Evolutionary conservation across 2,329 filamentous ascomycete genomes (phyloP).

Genomic region (Diaporthe ampelina): DNA sequence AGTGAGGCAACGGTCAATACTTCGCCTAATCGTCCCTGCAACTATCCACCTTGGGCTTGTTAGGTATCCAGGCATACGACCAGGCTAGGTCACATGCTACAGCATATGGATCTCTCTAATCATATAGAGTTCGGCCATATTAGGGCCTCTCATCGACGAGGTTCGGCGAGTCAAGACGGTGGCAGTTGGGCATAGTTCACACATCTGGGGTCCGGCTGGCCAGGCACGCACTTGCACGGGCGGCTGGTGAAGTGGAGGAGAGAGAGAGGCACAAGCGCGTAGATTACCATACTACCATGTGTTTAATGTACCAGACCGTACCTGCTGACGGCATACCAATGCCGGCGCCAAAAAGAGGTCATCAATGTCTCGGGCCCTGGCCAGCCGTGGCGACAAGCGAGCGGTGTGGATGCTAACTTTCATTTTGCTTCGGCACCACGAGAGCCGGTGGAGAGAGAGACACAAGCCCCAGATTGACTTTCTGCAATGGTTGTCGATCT

Average conservation of each 20-base stretch:
- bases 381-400: conserved; percentile 21
- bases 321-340: neutral
- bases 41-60: neutral
- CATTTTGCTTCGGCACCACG: conserved; percentile 1
- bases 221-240: conserved; percentile 20
- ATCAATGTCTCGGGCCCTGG: conserved; percentile 30
- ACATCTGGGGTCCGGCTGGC: conserved; percentile 4
- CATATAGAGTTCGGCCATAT: conserved; percentile 10
- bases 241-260: neutral
- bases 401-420: conserved; percentile 28
- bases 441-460: neutral
- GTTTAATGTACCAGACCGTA: neutral
- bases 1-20: neutral
- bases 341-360: conserved; percentile 27
- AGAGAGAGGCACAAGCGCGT: conserved; percentile 1
- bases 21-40: neutral
- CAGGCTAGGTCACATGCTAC: neutral
- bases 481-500: neutral
- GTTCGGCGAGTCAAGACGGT: conserved; percentile 9
- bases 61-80: neutral
- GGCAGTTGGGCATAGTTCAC: neutral
- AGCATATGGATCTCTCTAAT: neutral
- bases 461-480: neutral
- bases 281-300: neutral
- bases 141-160: neutral